Conservation (phyloP, 345 rosid genomes). For the Eucalyptus brandiana region DNA sequence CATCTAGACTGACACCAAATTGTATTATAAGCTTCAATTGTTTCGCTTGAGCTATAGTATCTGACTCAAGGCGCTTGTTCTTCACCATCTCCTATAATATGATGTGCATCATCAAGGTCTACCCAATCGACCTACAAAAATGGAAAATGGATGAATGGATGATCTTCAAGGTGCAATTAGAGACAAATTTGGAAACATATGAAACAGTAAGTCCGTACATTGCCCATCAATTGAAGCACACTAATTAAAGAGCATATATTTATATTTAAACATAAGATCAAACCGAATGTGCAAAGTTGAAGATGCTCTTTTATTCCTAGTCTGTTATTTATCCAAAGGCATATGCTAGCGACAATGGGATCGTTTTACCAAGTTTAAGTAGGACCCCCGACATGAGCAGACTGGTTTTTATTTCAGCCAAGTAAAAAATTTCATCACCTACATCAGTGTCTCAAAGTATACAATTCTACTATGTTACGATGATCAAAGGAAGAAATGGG, state of each 20-base stretch:
- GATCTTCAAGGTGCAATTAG: background rate
- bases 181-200: background rate
- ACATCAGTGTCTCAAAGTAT: background rate
- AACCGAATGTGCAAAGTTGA: background rate
- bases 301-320: background rate
- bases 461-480: background rate
- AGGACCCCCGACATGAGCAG: background rate
- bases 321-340: background rate
- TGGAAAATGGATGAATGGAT: background rate
- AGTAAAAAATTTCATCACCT: background rate
- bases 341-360: background rate
- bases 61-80: constrained; percentile 43
- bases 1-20: constrained; percentile 83
- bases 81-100: constrained; percentile 32
- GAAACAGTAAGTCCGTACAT: no score
- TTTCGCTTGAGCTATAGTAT: constrained; percentile 42
- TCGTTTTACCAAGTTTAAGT: background rate
- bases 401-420: background rate
- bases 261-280: no score
- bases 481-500: background rate
- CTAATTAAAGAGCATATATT: no score
- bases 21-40: constrained; percentile 77
- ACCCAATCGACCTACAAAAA: constrained; percentile 49
- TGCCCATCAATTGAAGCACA: no score
- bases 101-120: constrained; percentile 41